These are phyloP conservation scores for Phytopythium litorale DNA, from an alignment of 352 stramenopile genomes.

Conservation along the genomic window DNA sequence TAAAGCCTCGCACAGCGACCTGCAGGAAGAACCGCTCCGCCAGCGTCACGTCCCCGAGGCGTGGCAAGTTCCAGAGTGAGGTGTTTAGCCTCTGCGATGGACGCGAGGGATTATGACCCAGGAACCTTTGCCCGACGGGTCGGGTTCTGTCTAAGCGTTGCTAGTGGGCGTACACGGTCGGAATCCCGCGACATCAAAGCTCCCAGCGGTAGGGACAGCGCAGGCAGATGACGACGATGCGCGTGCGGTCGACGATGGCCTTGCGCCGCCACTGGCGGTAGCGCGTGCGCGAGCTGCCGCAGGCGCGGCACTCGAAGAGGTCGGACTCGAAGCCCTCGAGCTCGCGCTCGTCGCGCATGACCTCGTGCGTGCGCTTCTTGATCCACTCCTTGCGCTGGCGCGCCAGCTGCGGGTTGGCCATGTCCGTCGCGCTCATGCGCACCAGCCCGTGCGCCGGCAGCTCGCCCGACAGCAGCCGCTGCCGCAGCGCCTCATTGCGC, in stretches of 20 bases:
- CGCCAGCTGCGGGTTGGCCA: constrained; percentile 85
- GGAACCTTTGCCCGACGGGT: too few relatives aligned
- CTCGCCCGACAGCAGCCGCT: constrained; percentile 62
- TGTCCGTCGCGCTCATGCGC: constrained; percentile 72
- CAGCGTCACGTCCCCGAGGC: too few relatives aligned
- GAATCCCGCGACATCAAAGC: constrained; percentile 30
- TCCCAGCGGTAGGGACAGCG: constrained; percentile 79
- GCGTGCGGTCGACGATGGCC: constrained; percentile 77
- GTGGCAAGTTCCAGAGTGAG: too few relatives aligned
- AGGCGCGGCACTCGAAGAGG: constrained; percentile 80
- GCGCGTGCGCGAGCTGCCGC: constrained; percentile 63
- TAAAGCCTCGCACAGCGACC: too few relatives aligned
- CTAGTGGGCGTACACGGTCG: neutral
- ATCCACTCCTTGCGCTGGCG: constrained; percentile 83
- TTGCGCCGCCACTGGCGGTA: constrained; percentile 84
- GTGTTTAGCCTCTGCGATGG: too few relatives aligned
- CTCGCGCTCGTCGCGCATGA: constrained; percentile 67
- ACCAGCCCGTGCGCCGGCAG: constrained; percentile 50
- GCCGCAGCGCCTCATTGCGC: constrained; percentile 59
- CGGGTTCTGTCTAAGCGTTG: neutral
- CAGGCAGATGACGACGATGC: constrained; percentile 79
- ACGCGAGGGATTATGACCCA: too few relatives aligned
- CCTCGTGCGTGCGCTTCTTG: constrained; percentile 78
- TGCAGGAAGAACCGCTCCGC: too few relatives aligned
- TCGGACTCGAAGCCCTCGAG: constrained; percentile 74